Conservation (phyloP, 2,329 filamentous ascomycete genomes). For the Pseudopithomyces chartarum region DNA sequence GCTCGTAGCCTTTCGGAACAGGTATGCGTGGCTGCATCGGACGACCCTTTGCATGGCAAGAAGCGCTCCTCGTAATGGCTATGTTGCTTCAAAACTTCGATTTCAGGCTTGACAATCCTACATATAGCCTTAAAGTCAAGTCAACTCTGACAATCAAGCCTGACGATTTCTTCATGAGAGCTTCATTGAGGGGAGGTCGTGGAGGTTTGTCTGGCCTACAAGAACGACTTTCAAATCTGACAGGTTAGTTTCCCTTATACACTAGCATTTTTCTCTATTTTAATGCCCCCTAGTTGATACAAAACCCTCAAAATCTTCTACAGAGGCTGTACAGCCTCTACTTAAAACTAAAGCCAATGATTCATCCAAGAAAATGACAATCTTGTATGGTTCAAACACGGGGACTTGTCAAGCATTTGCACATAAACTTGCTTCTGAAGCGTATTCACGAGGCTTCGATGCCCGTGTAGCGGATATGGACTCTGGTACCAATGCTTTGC, state of each 20-base stretch:
- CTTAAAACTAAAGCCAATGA: background rate
- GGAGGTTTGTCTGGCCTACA: background rate
- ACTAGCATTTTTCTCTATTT: background rate
- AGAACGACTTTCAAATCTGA: background rate
- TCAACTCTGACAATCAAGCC: constrained; percentile 47
- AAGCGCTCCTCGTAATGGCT: constrained; percentile 28
- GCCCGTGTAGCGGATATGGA: constrained; percentile 31
- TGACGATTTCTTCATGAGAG: background rate
- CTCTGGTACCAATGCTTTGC: constrained; percentile 20
- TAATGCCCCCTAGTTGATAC: background rate
- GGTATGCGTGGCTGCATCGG: constrained; percentile 29
- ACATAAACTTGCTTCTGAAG: constrained; percentile 27
- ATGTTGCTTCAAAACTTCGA: constrained; percentile 47
- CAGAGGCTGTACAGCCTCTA: background rate
- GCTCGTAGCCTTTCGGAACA: constrained; percentile 25
- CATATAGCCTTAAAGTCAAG: constrained; percentile 44
- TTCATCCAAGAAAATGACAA: constrained; percentile 1
- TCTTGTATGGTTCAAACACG: constrained; percentile 36
- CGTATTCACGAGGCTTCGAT: constrained; percentile 25
- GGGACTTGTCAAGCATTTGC: constrained; percentile 43
- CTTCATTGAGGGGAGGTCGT: background rate
- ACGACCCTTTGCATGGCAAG: constrained; percentile 27
- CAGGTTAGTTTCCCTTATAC: background rate
- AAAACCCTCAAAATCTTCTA: background rate
- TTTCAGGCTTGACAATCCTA: constrained; percentile 41